Percentiles rank a stretch among this genome's conserved stretches.
Conservation (phyloP, 2,329 filamentous ascomycete genomes). For the Beauveria australis region DNA sequence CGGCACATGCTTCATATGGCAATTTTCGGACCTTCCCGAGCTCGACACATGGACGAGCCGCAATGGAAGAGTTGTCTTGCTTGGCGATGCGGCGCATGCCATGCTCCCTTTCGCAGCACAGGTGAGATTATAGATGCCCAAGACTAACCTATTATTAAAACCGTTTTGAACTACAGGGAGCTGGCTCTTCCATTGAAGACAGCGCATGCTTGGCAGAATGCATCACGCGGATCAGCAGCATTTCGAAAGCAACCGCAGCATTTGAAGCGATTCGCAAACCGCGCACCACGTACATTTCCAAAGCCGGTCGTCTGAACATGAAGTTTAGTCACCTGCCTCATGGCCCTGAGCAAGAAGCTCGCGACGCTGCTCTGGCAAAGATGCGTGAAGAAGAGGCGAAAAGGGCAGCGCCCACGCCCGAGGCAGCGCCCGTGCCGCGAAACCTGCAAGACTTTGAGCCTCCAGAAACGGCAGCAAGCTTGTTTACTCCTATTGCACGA, state of each 20-base stretch:
- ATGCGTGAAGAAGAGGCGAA: background rate
- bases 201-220: background rate
- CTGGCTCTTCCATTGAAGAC: background rate
- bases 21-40: background rate
- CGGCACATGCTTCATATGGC: background rate
- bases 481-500: background rate
- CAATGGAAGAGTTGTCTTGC: background rate
- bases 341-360: background rate
- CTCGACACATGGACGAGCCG: background rate
- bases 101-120: background rate
- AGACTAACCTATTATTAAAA: fast-evolving
- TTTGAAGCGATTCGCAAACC: background rate
- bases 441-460: background rate
- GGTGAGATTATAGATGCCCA: background rate
- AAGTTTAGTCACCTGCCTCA: background rate
- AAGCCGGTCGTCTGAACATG: background rate
- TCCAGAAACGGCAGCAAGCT: background rate
- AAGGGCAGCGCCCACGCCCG: background rate
- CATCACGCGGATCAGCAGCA: background rate
- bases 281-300: background rate
- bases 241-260: background rate
- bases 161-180: background rate
- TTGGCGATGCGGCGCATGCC: conserved; percentile 1
- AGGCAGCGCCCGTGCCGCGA: too few species aligned
- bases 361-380: background rate